Evolutionary conservation across 805 yeast species (phyloP).

Genomic region (Candida incommunis): DNA sequence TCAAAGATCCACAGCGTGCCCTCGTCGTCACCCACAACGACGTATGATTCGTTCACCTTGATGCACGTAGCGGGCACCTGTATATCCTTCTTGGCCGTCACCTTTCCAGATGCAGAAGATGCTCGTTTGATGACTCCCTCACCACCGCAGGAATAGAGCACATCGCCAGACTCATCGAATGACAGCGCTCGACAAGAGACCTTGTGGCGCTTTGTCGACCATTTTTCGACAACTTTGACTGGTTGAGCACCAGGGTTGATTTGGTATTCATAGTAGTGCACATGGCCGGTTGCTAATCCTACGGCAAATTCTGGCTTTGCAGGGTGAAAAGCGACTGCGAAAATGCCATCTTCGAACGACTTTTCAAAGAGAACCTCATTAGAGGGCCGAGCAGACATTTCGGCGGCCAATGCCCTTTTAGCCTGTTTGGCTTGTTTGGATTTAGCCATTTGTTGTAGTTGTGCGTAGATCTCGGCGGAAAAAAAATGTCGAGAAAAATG

Average conservation of each 20-base stretch:
- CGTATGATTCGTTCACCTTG: slow-evolving; percentile 18
- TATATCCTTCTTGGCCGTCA: slow-evolving; percentile 35
- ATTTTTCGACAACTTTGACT: slow-evolving; percentile 23
- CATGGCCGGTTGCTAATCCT: slow-evolving; percentile 76
- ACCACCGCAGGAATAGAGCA: slow-evolving; percentile 63
- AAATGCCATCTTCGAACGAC: slow-evolving; percentile 31
- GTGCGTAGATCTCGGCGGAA: too few relatives aligned
- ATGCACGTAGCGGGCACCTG: slow-evolving; percentile 16
- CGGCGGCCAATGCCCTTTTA: too few relatives aligned
- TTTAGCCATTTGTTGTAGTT: too few relatives aligned
- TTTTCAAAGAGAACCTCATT: slow-evolving; percentile 9
- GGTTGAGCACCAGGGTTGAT: slow-evolving; percentile 31
- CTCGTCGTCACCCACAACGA: slow-evolving; percentile 42
- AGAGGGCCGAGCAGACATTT: too few relatives aligned
- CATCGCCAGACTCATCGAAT: slow-evolving; percentile 48
- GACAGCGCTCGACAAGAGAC: slow-evolving; percentile 67
- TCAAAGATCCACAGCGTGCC: slow-evolving; percentile 58
- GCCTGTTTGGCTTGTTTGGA: too few relatives aligned
- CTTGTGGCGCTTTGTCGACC: slow-evolving; percentile 88
- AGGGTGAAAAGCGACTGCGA: slow-evolving; percentile 71
- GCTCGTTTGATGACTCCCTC: slow-evolving; percentile 74
- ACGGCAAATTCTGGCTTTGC: slow-evolving; percentile 43
- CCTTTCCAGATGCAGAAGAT: slow-evolving; percentile 58
- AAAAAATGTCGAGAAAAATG: too few relatives aligned
- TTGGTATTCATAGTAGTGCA: slow-evolving; percentile 47